phyloP scores from a whole-genome alignment of 352 stramenopile species.

The Phytophthora parvispora region DNA sequence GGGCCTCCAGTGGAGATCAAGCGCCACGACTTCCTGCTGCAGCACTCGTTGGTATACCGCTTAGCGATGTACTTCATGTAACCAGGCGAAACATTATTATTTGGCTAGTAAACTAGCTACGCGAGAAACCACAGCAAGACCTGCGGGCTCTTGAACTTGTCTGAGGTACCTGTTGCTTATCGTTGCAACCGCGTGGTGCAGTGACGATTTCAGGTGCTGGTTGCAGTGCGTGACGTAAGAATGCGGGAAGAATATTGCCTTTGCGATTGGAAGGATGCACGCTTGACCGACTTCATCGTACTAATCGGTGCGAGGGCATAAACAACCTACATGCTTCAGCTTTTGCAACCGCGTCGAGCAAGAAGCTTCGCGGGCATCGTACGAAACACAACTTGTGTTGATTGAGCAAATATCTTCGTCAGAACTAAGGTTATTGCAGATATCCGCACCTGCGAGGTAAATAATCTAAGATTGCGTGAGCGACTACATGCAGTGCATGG shows the following conservation, averaged over 20 bases:
- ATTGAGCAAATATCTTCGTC: not conserved
- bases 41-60: slow-evolving; percentile 87
- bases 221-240: slow-evolving; percentile 9
- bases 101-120: too few relatives aligned
- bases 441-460: not conserved
- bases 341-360: too few relatives aligned
- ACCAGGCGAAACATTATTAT: slow-evolving; percentile 9
- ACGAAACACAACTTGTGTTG: slow-evolving; percentile 3
- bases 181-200: not conserved
- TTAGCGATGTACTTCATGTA: slow-evolving; percentile 86
- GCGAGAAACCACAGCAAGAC: not conserved
- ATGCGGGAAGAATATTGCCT: too few relatives aligned
- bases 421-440: not conserved
- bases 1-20: slow-evolving; percentile 80
- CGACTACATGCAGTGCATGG: slow-evolving; percentile 76
- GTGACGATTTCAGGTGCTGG: not conserved
- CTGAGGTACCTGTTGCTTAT: too few relatives aligned
- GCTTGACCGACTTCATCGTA: not conserved
- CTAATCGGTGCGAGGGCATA: not conserved
- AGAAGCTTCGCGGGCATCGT: too few relatives aligned
- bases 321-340: too few relatives aligned
- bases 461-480: slow-evolving; percentile 4
- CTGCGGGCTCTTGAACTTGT: not conserved
- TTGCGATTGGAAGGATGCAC: not conserved
- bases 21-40: slow-evolving; percentile 79